phyloP scores from a whole-genome alignment of 352 stramenopile species.

The Peronospora farinosa region DNA sequence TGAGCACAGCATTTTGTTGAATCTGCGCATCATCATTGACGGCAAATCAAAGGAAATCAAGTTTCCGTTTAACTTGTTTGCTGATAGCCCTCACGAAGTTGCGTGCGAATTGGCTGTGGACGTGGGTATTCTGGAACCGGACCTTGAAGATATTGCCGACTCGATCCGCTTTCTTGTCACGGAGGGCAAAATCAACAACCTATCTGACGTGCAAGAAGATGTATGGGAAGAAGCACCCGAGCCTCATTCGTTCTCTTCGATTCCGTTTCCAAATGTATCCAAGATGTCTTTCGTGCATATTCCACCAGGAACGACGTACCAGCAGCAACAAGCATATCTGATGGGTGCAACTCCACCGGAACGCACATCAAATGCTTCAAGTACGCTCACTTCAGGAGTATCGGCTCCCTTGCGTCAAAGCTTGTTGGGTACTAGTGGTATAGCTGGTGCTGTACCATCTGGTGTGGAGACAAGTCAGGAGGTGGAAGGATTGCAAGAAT shows the following conservation, averaged over 20 bases:
- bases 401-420: conserved; percentile 18
- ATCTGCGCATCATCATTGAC: conserved; percentile 85
- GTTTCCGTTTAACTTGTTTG: conserved; percentile 94
- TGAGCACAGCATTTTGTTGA: conserved; percentile 81
- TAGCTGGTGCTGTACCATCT: conserved; percentile 3
- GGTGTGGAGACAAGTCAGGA: conserved; percentile 13
- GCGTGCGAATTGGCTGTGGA: conserved; percentile 93
- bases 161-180: conserved; percentile 87
- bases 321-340: conserved; percentile 28
- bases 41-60: conserved; percentile 94
- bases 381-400: conserved; percentile 12
- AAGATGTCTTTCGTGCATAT: conserved; percentile 69
- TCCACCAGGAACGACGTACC: conserved; percentile 16
- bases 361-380: conserved; percentile 15
- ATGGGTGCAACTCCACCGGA: conserved; percentile 22
- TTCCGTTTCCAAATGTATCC: conserved; percentile 70
- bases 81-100: conserved; percentile 91
- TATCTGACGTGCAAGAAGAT: conserved; percentile 66
- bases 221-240: conserved; percentile 85
- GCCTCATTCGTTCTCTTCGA: conserved; percentile 73
- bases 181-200: conserved; percentile 82
- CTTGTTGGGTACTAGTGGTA: conserved; percentile 15
- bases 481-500: conserved; percentile 14
- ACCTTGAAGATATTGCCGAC: conserved; percentile 91
- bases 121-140: conserved; percentile 88